phyloP scores from a whole-genome alignment of 305 asterid genomes.

The Fraxinus paxiana region DNA sequence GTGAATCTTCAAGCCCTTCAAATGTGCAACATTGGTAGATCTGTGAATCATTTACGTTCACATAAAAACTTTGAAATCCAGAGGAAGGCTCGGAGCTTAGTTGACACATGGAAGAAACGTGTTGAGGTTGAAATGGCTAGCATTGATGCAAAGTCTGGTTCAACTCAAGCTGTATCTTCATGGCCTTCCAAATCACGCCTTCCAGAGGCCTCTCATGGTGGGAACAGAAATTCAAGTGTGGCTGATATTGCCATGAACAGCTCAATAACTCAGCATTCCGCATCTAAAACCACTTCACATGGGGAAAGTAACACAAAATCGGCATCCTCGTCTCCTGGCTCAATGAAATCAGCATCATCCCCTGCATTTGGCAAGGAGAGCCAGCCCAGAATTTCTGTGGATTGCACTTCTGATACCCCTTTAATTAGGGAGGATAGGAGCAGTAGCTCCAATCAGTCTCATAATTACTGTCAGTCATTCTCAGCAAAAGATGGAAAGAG shows the following conservation, averaged over 20 bases:
- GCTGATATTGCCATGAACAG: constrained; percentile 55
- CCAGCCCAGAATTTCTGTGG: constrained; percentile 41
- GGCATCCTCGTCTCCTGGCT: constrained; percentile 55
- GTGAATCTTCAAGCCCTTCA: constrained; percentile 73
- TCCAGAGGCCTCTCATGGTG: constrained; percentile 54
- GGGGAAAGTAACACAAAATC: constrained; percentile 56
- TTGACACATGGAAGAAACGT: constrained; percentile 89
- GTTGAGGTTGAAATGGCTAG: constrained; percentile 84
- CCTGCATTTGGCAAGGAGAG: constrained; percentile 51
- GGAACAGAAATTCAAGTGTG: constrained; percentile 43
- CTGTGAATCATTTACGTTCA: constrained; percentile 77
- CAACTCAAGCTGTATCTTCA: constrained; percentile 39
- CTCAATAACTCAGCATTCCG: constrained; percentile 47
- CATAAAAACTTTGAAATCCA: constrained; percentile 72
- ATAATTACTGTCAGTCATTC: constrained; percentile 47
- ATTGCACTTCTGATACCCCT: constrained; percentile 47
- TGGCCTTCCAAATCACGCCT: constrained; percentile 68
- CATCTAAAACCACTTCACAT: constrained; percentile 47
- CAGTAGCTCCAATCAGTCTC: constrained; percentile 79
- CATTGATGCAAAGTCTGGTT: constrained; percentile 53
- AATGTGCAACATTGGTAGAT: constrained; percentile 75
- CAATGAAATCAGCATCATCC: constrained; percentile 42
- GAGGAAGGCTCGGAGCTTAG: constrained; percentile 66
- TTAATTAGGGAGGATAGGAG: constrained; percentile 64
- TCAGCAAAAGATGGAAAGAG: constrained; percentile 62